Conservation (phyloP, 2,329 filamentous ascomycete genomes). For the Colletotrichum ledebouriae region DNA sequence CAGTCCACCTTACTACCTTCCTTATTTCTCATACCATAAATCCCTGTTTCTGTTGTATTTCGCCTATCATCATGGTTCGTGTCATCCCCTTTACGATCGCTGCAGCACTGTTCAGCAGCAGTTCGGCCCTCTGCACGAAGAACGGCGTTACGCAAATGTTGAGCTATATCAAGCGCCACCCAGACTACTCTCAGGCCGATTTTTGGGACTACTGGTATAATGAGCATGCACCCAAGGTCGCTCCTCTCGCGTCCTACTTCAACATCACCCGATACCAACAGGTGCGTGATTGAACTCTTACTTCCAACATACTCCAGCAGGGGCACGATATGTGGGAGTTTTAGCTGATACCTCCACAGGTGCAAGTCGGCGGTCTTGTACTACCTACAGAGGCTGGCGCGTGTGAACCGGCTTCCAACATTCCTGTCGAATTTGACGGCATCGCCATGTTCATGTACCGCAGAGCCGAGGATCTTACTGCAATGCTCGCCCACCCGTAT, state of each 20-base stretch:
- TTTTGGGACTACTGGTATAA: slow-evolving; percentile 51
- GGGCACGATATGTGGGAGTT: neutral
- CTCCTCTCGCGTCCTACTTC: slow-evolving; percentile 47
- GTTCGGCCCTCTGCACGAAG: slow-evolving; percentile 51
- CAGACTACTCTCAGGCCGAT: slow-evolving; percentile 45
- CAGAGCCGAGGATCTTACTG: slow-evolving; percentile 44
- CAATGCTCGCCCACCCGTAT: slow-evolving; percentile 49
- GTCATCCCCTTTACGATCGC: slow-evolving; percentile 17
- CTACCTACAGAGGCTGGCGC: slow-evolving; percentile 45
- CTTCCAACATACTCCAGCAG: neutral
- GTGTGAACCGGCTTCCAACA: slow-evolving; percentile 40
- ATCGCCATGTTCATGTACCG: slow-evolving; percentile 50
- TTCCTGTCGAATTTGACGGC: slow-evolving; percentile 48
- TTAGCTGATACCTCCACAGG: slow-evolving; percentile 31
- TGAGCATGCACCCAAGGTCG: slow-evolving; percentile 49
- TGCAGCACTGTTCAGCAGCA: slow-evolving; percentile 17
- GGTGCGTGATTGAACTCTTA: slow-evolving; percentile 38
- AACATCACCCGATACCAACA: slow-evolving; percentile 49
- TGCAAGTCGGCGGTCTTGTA: slow-evolving; percentile 47
- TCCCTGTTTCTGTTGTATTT: neutral
- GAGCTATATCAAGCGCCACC: slow-evolving; percentile 48
- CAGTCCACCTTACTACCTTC: slow-evolving; percentile 1
- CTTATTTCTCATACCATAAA: neutral
- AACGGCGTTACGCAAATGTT: slow-evolving; percentile 48
- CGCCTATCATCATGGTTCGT: slow-evolving; percentile 23